phyloP scores from a whole-genome alignment of 441 rosid genomes.

The Gossypium trilobum region DNA sequence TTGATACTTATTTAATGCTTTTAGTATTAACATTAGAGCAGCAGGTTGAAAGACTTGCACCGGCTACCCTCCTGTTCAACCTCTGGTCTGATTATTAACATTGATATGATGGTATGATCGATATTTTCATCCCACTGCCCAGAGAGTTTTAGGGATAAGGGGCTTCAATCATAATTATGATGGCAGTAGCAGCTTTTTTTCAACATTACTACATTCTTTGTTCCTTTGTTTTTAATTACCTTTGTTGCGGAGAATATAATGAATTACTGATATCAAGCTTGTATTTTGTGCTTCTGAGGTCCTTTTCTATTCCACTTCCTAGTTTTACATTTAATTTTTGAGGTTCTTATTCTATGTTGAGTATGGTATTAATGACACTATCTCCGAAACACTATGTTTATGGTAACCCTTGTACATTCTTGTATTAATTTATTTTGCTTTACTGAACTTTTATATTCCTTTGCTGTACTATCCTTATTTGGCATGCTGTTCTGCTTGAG shows the following conservation, averaged over 20 bases:
- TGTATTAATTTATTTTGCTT: slow-evolving; percentile 3
- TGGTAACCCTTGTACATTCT: not conserved
- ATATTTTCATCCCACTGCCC: not conserved
- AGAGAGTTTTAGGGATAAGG: not conserved
- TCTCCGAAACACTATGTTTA: slow-evolving; percentile 9
- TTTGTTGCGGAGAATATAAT: not conserved
- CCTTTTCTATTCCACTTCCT: not conserved
- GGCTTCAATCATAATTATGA: not conserved
- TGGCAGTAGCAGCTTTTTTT: not conserved
- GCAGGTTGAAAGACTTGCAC: not conserved
- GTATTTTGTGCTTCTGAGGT: slow-evolving; percentile 5
- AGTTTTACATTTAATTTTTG: not conserved
- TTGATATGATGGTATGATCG: not conserved
- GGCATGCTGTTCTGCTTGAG: not conserved
- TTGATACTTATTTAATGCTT: not conserved
- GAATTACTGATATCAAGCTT: not conserved
- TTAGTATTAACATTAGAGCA: not conserved
- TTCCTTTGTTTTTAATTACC: not conserved
- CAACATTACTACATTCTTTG: not conserved
- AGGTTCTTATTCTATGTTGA: not conserved
- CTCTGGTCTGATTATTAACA: not conserved
- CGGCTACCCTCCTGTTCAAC: not conserved
- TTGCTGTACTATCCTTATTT: slow-evolving; percentile 14
- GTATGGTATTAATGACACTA: not conserved
- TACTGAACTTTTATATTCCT: slow-evolving; percentile 3